These are phyloP conservation scores for Corymbia calophylla DNA, from an alignment of 441 rosid genomes.

Conservation along the genomic window DNA sequence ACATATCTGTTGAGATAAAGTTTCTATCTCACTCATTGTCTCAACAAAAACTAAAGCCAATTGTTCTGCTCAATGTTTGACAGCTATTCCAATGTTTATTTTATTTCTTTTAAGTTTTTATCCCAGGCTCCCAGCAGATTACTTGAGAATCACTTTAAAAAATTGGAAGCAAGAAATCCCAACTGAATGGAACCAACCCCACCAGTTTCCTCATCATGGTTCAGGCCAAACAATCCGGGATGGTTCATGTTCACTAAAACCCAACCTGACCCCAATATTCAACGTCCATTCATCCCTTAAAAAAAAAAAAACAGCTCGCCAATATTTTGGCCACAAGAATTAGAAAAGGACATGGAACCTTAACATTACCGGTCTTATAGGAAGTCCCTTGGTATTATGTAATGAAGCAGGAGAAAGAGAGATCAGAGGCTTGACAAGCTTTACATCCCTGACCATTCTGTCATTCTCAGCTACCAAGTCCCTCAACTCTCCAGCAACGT, in stretches of 20 bases:
- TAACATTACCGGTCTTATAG: conserved; percentile 61
- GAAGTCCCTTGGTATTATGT: conserved; percentile 90
- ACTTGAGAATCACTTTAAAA: background rate
- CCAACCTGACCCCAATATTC: background rate
- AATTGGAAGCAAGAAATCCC: background rate
- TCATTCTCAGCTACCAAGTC: conserved; percentile 24
- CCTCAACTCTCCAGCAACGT: conserved; percentile 23
- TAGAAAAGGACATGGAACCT: background rate
- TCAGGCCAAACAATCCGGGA: background rate
- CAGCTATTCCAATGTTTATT: background rate
- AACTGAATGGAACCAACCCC: background rate
- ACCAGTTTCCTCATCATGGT: background rate
- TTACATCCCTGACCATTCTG: conserved; percentile 19
- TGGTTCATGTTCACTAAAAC: background rate
- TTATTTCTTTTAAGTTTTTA: background rate
- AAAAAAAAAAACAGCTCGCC: background rate
- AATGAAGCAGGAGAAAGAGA: conserved; percentile 39
- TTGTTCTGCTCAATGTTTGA: background rate
- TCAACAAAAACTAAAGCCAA: background rate
- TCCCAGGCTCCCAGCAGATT: background rate
- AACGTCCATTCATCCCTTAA: background rate
- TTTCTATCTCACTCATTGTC: background rate
- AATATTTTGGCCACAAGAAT: background rate
- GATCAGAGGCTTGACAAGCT: conserved; percentile 19
- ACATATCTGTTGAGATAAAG: background rate